These are phyloP conservation scores for Fallopia convolvulus DNA, from an alignment of 148 eudicot species.

Conservation along the genomic window DNA sequence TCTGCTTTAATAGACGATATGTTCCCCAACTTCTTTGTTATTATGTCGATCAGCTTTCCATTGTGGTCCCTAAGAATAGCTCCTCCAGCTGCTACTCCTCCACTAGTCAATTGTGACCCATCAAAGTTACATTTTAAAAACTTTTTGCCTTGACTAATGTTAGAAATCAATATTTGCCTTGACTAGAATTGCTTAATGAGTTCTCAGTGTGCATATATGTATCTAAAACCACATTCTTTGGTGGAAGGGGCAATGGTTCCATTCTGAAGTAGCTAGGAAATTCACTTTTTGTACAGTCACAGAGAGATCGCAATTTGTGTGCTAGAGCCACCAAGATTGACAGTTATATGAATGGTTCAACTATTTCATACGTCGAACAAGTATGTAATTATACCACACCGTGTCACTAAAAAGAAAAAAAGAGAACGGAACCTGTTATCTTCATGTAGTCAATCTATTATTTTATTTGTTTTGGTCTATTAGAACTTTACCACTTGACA, in stretches of 20 bases:
- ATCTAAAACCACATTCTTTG: too few species aligned
- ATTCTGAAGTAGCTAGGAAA: background rate
- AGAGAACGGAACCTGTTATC: background rate
- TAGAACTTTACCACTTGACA: too few species aligned
- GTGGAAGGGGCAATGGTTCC: background rate
- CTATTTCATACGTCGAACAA: background rate
- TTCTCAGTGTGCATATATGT: background rate
- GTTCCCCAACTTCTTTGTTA: too few species aligned
- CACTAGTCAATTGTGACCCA: too few species aligned
- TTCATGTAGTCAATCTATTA: too few species aligned
- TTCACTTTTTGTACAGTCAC: background rate
- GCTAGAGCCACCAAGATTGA: background rate
- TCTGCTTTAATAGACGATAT: too few species aligned
- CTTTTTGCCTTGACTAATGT: too few species aligned
- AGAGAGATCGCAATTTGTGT: background rate
- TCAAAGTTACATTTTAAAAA: too few species aligned
- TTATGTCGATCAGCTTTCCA: too few species aligned
- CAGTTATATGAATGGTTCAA: background rate
- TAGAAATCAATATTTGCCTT: background rate
- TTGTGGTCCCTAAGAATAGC: too few species aligned
- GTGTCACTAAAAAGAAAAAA: background rate
- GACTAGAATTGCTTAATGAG: background rate
- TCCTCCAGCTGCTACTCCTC: too few species aligned
- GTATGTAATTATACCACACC: background rate
- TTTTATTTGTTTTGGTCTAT: too few species aligned